Conservation (phyloP, 2,329 filamentous ascomycete genomes). For the Fonsecaea nubica region DNA sequence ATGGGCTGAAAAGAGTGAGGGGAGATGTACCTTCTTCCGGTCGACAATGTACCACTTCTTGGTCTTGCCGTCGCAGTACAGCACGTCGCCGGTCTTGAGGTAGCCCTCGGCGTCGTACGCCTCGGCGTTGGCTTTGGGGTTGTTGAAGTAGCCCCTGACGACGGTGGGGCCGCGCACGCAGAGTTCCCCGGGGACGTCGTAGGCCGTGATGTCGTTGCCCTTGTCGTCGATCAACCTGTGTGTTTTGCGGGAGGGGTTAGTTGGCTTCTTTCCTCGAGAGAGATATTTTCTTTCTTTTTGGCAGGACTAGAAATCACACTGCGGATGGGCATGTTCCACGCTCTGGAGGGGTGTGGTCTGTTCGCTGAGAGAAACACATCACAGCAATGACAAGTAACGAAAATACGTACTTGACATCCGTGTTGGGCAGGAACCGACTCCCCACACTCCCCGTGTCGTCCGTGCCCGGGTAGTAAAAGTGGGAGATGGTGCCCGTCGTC, state of each 20-base stretch:
- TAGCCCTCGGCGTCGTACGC: slow-evolving; percentile 49
- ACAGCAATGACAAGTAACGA: no score
- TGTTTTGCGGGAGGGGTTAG: background rate
- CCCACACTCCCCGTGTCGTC: slow-evolving; percentile 59
- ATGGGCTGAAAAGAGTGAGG: no score
- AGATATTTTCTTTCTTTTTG: no score
- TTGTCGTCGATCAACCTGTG: slow-evolving; percentile 54
- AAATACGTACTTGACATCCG: slow-evolving; percentile 28
- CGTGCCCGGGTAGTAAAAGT: slow-evolving; percentile 45
- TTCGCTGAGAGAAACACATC: no score
- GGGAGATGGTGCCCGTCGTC: slow-evolving; percentile 44
- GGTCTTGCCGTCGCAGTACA: slow-evolving; percentile 46
- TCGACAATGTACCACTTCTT: slow-evolving; percentile 34
- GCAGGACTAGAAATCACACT: no score
- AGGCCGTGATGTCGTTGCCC: slow-evolving; percentile 60
- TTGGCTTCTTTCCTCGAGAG: no score
- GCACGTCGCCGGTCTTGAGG: slow-evolving; percentile 63
- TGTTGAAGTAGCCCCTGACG: slow-evolving; percentile 61
- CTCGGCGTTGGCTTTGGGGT: slow-evolving; percentile 43
- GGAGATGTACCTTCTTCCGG: slow-evolving; percentile 32
- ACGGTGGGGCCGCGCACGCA: slow-evolving; percentile 59
- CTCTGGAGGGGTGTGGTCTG: no score
- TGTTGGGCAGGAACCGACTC: slow-evolving; percentile 47
- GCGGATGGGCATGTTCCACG: no score
- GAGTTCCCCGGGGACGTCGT: slow-evolving; percentile 55